A percentile compares a stretch with the other conserved stretches of the same genome.
phyloP scores from a whole-genome alignment of 345 rosid species.

The Rhizophora mangle region DNA sequence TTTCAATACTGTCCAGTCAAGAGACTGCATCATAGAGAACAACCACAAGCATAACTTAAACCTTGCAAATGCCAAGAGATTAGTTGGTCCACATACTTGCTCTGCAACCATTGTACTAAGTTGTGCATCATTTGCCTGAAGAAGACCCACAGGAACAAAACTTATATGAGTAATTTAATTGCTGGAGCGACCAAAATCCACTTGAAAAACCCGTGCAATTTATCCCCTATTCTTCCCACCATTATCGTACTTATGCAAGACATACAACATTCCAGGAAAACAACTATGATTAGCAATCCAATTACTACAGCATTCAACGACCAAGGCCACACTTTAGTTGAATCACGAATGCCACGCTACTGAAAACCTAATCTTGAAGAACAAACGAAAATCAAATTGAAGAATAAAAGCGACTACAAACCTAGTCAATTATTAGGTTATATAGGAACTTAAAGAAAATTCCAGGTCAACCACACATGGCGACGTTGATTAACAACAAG shows the following conservation, averaged over 20 bases:
- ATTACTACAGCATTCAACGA: too few species aligned
- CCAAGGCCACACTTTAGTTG: too few species aligned
- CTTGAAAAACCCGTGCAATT: not conserved
- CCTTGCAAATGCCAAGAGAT: not conserved
- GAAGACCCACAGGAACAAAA: not conserved
- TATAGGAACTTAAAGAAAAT: too few species aligned
- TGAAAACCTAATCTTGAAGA: too few species aligned
- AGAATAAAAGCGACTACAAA: too few species aligned
- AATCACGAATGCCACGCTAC: too few species aligned
- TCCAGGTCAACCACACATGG: too few species aligned
- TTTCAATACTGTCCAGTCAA: not conserved
- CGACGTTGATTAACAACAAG: too few species aligned
- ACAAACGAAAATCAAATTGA: too few species aligned
- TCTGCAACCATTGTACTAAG: slow-evolving; percentile 99
- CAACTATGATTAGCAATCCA: too few species aligned
- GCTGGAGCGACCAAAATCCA: not conserved
- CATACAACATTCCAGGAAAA: not conserved
- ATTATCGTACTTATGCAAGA: not conserved
- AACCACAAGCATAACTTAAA: not conserved
- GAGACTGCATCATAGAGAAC: not conserved
- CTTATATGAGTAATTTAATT: not conserved
- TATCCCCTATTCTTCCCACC: not conserved
- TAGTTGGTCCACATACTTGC: slow-evolving; percentile 45
- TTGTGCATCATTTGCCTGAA: slow-evolving; percentile 94
- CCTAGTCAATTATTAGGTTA: too few species aligned